Conservation (phyloP, 768 basidiomycete genomes). For the Butyriboletus loyo region DNA sequence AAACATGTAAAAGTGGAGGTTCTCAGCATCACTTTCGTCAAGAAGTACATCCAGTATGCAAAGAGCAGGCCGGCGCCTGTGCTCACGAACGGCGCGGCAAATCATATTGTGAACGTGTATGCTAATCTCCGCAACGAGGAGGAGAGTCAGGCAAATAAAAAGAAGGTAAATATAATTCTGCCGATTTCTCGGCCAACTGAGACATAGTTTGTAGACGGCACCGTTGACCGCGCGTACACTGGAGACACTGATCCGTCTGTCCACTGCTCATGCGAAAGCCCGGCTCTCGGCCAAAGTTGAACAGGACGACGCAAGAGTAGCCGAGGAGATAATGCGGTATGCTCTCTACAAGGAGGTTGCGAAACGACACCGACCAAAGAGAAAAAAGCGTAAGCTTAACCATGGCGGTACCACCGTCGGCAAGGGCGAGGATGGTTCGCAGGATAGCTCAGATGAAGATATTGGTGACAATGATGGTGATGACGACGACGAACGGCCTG, state of each 20-base stretch:
- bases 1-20: conserved; percentile 75
- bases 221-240: conserved; percentile 97
- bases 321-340: conserved; percentile 94
- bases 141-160: conserved; percentile 76
- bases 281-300: conserved; percentile 85
- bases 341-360: conserved; percentile 97
- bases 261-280: conserved; percentile 97
- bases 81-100: conserved; percentile 90
- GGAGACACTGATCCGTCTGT: conserved; percentile 95
- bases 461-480: conserved; percentile 43
- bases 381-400: conserved; percentile 87
- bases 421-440: conserved; percentile 49
- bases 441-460: conserved; percentile 35
- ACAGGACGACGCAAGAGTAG: conserved; percentile 79
- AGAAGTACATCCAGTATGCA: conserved; percentile 98
- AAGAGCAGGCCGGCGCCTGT: conserved; percentile 84
- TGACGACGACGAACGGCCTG: conserved; percentile 41
- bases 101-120: conserved; percentile 91
- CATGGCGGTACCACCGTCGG: conserved; percentile 53
- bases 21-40: conserved; percentile 89
- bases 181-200: conserved; percentile 4
- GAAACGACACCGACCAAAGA: conserved; percentile 59
- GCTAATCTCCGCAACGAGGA: conserved; percentile 90
- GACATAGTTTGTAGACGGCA: conserved; percentile 64
- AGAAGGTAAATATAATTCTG: conserved; percentile 52